Evolutionary conservation across 495 filamentous ascomycete genomes (phyloP).

Genomic region (Talaromyces thailandensis): DNA sequence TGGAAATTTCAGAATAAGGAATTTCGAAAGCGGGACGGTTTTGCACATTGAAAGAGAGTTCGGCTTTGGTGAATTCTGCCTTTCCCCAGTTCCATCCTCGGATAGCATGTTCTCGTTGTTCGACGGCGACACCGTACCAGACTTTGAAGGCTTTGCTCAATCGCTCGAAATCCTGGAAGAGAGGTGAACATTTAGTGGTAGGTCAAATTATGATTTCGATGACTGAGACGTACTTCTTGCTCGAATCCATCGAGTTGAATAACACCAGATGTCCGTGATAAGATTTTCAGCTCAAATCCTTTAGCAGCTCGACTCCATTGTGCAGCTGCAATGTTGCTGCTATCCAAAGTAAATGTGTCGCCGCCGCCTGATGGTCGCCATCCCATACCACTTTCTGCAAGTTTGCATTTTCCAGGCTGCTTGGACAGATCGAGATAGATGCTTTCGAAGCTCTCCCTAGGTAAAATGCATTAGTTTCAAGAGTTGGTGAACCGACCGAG

Average conservation of each 20-base stretch:
- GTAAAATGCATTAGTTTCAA: background rate
- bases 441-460: slow-evolving; percentile 87
- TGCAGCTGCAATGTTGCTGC: slow-evolving; percentile 67
- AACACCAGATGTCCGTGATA: slow-evolving; percentile 72
- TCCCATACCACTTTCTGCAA: slow-evolving; percentile 85
- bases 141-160: slow-evolving; percentile 85
- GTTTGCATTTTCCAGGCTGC: slow-evolving; percentile 80
- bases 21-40: slow-evolving; percentile 97
- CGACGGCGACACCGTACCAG: slow-evolving; percentile 90
- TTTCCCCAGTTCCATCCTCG: slow-evolving; percentile 99
- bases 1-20: slow-evolving; percentile 94
- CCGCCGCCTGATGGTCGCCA: slow-evolving; percentile 86
- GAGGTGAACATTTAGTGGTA: background rate
- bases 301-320: slow-evolving; percentile 94
- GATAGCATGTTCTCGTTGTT: slow-evolving; percentile 85
- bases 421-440: slow-evolving; percentile 93
- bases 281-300: slow-evolving; percentile 87
- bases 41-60: slow-evolving; percentile 92
- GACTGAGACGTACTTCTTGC: slow-evolving; percentile 57
- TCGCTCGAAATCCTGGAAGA: slow-evolving; percentile 75
- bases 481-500: background rate
- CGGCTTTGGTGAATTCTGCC: slow-evolving; percentile 89
- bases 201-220: background rate
- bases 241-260: slow-evolving; percentile 94
- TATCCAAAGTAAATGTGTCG: slow-evolving; percentile 86